These are phyloP conservation scores for Candida tropicalis DNA, from an alignment of 1,139 yeast species.

Conservation along the genomic window DNA sequence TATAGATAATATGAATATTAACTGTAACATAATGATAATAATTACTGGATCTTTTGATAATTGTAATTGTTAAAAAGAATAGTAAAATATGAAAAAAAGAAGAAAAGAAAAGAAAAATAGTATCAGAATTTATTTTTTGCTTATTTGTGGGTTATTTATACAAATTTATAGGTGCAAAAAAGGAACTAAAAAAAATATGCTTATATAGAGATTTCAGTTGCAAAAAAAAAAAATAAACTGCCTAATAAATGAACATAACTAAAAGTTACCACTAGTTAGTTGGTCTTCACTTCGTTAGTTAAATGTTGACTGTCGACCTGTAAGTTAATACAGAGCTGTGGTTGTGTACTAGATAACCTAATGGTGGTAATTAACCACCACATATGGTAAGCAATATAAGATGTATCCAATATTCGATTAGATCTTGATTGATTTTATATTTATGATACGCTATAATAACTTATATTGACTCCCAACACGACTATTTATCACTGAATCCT, in stretches of 20 bases:
- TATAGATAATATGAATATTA: conserved; percentile 6
- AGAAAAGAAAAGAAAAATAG: not conserved
- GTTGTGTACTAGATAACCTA: no score
- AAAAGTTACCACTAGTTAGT: not conserved
- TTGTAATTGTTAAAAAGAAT: not conserved
- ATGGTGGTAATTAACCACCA: no score
- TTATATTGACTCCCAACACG: no score
- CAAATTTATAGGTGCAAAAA: conserved; percentile 3
- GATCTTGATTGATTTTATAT: no score
- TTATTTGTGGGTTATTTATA: not conserved
- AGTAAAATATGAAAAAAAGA: not conserved
- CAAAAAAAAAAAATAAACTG: not conserved
- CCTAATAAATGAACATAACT: not conserved
- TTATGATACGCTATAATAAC: no score
- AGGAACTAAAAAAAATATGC: not conserved
- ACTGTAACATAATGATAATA: conserved; percentile 3
- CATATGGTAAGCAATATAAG: no score
- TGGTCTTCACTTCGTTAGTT: no score
- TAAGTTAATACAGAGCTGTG: no score
- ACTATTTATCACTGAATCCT: no score
- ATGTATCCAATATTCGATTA: no score
- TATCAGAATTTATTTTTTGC: no score
- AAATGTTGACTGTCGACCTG: no score
- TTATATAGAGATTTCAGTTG: not conserved
- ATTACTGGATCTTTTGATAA: not conserved